Conservation (phyloP, 768 basidiomycete genomes). For the Russula griseocarnosa region DNA sequence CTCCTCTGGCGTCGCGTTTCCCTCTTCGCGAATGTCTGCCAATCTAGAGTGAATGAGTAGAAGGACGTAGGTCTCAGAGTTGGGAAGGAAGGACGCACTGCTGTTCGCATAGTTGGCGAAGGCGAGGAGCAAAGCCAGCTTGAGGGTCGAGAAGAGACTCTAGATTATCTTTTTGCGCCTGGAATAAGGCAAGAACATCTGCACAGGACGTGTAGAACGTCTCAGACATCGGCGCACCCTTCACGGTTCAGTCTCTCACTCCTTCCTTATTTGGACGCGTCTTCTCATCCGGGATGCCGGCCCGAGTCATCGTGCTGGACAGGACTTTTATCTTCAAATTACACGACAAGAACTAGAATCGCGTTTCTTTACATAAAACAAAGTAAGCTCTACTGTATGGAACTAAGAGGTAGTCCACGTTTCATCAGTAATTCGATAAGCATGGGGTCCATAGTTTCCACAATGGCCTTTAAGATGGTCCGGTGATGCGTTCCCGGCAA, state of each 20-base stretch:
- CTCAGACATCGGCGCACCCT: slow-evolving; percentile 41
- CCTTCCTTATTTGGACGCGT: background rate
- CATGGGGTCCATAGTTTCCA: background rate
- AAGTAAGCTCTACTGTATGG: background rate
- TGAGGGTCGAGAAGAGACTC: slow-evolving; percentile 59
- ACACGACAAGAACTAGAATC: background rate
- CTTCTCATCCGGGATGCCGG: background rate
- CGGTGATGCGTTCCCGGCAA: background rate
- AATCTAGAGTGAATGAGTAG: slow-evolving; percentile 40
- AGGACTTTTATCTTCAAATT: too few relatives aligned
- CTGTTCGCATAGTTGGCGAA: slow-evolving; percentile 49
- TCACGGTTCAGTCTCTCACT: background rate
- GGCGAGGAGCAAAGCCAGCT: slow-evolving; percentile 64
- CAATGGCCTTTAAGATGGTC: background rate
- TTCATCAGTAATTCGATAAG: background rate
- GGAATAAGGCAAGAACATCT: slow-evolving; percentile 58
- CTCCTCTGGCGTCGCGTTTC: slow-evolving; percentile 45
- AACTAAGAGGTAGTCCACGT: background rate
- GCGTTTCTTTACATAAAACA: background rate
- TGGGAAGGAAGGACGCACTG: slow-evolving; percentile 45
- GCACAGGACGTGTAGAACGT: slow-evolving; percentile 62
- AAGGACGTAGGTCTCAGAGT: background rate
- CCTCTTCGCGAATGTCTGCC: slow-evolving; percentile 48
- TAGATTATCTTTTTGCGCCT: slow-evolving; percentile 52
- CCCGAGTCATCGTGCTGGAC: too few relatives aligned